These are phyloP conservation scores for Graphiopsis chlorocephala DNA, from an alignment of 2,329 filamentous ascomycete genomes.

Conservation along the genomic window DNA sequence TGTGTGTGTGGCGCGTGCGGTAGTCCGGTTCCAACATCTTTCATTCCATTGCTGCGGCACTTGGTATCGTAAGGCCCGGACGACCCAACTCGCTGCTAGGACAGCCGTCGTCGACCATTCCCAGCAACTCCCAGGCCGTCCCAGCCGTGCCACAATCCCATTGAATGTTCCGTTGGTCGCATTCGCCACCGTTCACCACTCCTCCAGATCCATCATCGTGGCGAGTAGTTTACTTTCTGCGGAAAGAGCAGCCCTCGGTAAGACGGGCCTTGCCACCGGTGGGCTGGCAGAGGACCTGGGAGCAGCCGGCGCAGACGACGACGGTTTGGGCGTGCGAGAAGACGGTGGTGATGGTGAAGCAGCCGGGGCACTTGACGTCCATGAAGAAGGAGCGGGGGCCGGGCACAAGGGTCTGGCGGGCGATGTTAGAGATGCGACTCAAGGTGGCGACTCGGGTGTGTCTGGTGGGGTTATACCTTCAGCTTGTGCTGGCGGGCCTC, in stretches of 20 bases:
- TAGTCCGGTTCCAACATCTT: conserved; percentile 13
- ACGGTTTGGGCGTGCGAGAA: conserved; percentile 99
- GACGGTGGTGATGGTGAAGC: conserved; percentile 99
- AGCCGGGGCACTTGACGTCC: conserved; percentile 99
- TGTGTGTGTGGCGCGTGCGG: conserved; percentile 7
- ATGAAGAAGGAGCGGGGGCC: conserved; percentile 99
- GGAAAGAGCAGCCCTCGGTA: conserved; percentile 99
- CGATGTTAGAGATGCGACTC: conserved; percentile 13
- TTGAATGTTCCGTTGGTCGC: conserved; percentile 15
- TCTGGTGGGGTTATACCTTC: conserved; percentile 65
- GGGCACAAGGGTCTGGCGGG: conserved; percentile 67
- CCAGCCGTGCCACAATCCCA: conserved; percentile 9
- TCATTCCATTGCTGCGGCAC: conserved; percentile 16
- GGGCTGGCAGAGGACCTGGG: conserved; percentile 98
- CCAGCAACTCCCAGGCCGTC: conserved; percentile 13
- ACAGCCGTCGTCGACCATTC: conserved; percentile 2
- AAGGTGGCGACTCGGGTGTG: conserved; percentile 5
- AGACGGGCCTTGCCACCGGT: conserved; percentile 98
- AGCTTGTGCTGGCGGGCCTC: conserved; percentile 99
- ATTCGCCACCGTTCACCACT: conserved; percentile 12
- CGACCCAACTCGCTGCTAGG: conserved; percentile 13
- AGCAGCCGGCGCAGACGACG: conserved; percentile 99
- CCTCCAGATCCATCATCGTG: conserved; percentile 16
- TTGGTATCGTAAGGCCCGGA: conserved; percentile 15
- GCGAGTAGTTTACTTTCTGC: conserved; percentile 83